Base-by-base conservation (phyloP, 441 rosid species). In the Erysimum cheiri region DNA sequence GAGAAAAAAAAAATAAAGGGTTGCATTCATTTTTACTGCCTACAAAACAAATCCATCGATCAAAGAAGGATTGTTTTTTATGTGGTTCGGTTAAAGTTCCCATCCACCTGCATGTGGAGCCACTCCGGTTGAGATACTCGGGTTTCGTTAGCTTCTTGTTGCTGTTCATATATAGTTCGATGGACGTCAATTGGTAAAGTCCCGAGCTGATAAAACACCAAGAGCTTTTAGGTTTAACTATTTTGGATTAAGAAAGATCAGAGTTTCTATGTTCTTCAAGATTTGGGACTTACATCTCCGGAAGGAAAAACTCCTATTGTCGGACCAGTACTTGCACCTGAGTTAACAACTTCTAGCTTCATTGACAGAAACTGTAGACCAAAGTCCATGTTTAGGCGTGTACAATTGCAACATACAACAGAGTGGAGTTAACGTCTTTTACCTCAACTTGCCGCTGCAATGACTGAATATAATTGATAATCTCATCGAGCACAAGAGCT, bases 21-120 rank as follows among this genome's bases (percentile, higher is more conserved):
- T 60, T 74, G 77, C 64, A 43, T 67, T 7, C 77, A 52, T 74
- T 50, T 62, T 69, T 55, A 62, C 60, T 76, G 75, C 68, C 79
- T 76, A 75, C 36, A 69, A 54, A 41, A 48, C 54, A 54, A 53
- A 69, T 60, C 26, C 55, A 62, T 55, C 31, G 52, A 60, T 60
- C 48, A 74, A 60, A 33, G 26, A 48, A 47, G 41, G 40, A 24
- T 5, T n/a, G 15, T 24, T 29, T 15, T 57, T 78, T 73, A 83
- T 22, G 83, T 12, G 41, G 82, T 60, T 72, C 88, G 75, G 72
- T 83, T 82, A 48, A 81, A 81, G 80, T 75, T 81, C 56, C 92
- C 90, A 41, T 90, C 89, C 11, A 82, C 78, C 73, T 93, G 96
- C 95, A 91, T 89, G 67, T 91, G 95, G 59, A 94, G 79, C 96